Conservation (phyloP, 805 yeast species). For the Zygotorulaspora chibaensis region DNA sequence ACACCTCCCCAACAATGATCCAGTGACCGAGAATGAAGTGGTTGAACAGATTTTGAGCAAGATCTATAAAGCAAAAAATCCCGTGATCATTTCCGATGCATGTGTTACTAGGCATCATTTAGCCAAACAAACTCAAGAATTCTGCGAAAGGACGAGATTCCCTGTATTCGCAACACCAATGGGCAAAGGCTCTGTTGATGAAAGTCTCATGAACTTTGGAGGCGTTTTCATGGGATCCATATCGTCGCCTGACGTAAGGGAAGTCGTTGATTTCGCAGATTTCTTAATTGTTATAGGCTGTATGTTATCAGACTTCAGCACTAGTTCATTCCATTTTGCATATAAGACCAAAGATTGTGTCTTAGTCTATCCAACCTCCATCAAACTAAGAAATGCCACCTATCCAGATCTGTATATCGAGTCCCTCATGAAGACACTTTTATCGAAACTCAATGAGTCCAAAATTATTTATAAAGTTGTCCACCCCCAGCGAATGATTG, state of each 20-base stretch:
- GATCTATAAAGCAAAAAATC: constrained; percentile 46
- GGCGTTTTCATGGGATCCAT: constrained; percentile 64
- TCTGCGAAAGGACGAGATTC: constrained; percentile 45
- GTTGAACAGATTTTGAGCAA: constrained; percentile 43
- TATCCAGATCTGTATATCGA: constrained; percentile 55
- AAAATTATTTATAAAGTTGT: constrained; percentile 15
- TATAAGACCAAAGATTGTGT: constrained; percentile 51
- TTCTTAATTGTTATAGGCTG: constrained; percentile 63
- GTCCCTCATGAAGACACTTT: constrained; percentile 32
- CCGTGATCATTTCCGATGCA: constrained; percentile 61
- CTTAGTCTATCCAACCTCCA: constrained; percentile 53
- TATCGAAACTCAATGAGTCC: constrained; percentile 30
- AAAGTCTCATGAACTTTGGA: constrained; percentile 47
- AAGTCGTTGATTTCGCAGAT: constrained; percentile 51
- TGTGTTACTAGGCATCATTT: constrained; percentile 55
- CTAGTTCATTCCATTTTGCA: constrained; percentile 52
- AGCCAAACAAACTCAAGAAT: constrained; percentile 37
- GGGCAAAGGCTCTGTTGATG: constrained; percentile 65
- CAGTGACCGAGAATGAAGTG: constrained; percentile 34
- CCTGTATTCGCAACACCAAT: constrained; percentile 52
- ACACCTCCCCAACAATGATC: constrained; percentile 19
- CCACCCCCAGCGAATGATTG: constrained; percentile 21
- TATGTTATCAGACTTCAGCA: constrained; percentile 52
- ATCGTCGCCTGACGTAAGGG: constrained; percentile 44
- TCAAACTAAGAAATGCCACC: constrained; percentile 47